Percentiles rank a stretch among this genome's conserved stretches.
phyloP scores from a whole-genome alignment of 345 rosid species.

The Dipteronia dyeriana region DNA sequence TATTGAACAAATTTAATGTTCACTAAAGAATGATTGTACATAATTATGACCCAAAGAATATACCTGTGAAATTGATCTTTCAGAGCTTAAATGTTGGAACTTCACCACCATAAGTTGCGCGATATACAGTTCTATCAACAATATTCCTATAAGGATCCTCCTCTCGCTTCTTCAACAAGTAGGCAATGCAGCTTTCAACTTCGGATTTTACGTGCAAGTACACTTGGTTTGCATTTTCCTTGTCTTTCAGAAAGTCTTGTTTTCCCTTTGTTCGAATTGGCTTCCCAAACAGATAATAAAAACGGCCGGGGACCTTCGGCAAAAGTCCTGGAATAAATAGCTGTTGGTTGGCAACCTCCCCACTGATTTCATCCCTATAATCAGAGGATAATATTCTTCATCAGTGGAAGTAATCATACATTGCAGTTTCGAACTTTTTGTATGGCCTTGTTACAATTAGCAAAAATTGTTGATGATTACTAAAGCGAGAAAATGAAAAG shows the following conservation, averaged over 20 bases:
- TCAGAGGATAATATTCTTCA: conserved; percentile 11
- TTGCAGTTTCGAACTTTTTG: not conserved
- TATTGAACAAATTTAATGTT: not conserved
- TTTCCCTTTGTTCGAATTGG: conserved; percentile 63
- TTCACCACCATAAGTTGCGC: conserved; percentile 35
- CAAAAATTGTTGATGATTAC: not conserved
- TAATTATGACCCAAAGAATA: not conserved
- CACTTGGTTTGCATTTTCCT: conserved; percentile 47
- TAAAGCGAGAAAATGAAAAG: not conserved
- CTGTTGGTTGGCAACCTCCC: conserved; percentile 61
- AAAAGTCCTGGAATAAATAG: conserved; percentile 49
- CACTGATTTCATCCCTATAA: conserved; percentile 54
- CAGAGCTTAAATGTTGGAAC: conserved; percentile 64
- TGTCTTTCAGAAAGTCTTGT: conserved; percentile 49
- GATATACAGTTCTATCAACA: conserved; percentile 49
- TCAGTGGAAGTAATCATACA: conserved; percentile 11
- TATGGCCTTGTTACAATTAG: not conserved
- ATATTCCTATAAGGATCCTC: conserved; percentile 70
- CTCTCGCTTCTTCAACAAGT: conserved; percentile 72
- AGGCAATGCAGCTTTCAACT: conserved; percentile 53
- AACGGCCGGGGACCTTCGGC: conserved; percentile 69
- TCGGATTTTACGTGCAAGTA: conserved; percentile 67
- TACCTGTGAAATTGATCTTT: conserved; percentile 2
- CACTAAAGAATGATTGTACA: not conserved
- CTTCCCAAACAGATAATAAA: conserved; percentile 74